Evolutionary conservation across 2,329 filamentous ascomycete species (phyloP).

Genomic region (Didymella keratinophila): DNA sequence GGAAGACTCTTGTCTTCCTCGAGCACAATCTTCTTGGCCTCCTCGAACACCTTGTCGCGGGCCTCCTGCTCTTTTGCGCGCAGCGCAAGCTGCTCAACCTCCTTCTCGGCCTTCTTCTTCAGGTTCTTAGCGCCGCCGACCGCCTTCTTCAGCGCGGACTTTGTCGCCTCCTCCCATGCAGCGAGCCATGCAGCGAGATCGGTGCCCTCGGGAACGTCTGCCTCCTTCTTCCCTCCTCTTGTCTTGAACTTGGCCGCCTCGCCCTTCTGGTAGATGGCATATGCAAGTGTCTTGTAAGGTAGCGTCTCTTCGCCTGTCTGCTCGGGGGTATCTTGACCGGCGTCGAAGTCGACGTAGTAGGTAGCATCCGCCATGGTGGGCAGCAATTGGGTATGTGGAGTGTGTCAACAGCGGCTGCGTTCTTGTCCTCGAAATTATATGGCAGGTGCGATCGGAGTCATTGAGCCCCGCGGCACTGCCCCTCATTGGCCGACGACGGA

Average conservation of each 20-base stretch:
- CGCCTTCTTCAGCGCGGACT: conserved; percentile 86
- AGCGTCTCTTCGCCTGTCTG: conserved; percentile 73
- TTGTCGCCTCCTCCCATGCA: conserved; percentile 82
- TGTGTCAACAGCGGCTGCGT: conserved; percentile 26
- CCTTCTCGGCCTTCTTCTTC: conserved; percentile 85
- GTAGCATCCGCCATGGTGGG: conserved; percentile 51
- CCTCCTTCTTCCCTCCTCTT: conserved; percentile 53
- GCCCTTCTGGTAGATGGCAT: conserved; percentile 77
- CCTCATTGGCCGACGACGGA: conserved; percentile 26
- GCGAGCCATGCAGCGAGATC: conserved; percentile 60
- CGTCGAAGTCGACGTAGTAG: conserved; percentile 82
- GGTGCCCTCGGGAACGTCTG: conserved; percentile 50
- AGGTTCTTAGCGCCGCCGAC: conserved; percentile 75
- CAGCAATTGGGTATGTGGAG: conserved; percentile 36
- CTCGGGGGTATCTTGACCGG: conserved; percentile 72
- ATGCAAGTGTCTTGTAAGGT: conserved; percentile 82
- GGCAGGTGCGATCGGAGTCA: conserved; percentile 28
- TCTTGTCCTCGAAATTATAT: conserved; percentile 39
- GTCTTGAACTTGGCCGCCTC: conserved; percentile 70
- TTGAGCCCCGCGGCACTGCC: conserved; percentile 25
- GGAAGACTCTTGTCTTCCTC: conserved; percentile 77
- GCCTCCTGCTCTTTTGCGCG: conserved; percentile 77
- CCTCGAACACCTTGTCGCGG: conserved; percentile 75
- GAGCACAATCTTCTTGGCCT: conserved; percentile 79
- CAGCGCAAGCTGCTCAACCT: conserved; percentile 73